phyloP scores from a whole-genome alignment of 1,139 yeast genomes.

The Debaryomycetaceae sp. region DNA sequence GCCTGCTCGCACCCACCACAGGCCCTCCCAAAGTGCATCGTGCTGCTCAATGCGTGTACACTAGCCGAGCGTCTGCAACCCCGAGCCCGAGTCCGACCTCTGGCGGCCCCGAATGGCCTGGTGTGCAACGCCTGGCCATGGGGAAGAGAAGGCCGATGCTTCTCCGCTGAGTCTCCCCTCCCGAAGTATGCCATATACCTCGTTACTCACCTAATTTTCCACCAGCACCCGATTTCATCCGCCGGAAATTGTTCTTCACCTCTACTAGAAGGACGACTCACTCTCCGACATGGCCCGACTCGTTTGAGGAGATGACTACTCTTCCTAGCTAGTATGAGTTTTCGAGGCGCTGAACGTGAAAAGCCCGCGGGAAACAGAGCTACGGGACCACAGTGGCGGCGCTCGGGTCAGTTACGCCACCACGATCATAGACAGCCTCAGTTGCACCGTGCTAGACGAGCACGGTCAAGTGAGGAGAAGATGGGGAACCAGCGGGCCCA shows the following conservation, averaged over 20 bases:
- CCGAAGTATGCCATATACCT: neutral
- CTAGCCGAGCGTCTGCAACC: neutral
- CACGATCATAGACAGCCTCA: too few species aligned
- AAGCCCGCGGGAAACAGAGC: neutral
- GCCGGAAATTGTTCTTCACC: neutral
- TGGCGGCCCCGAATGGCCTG: neutral
- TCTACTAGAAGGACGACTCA: neutral
- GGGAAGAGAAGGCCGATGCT: neutral
- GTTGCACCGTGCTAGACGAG: too few species aligned
- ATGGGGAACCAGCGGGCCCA: neutral
- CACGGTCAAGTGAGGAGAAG: neutral
- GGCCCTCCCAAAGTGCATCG: too few species aligned
- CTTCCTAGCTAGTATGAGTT: neutral
- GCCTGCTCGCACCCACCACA: too few species aligned
- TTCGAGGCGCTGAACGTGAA: neutral
- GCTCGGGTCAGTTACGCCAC: too few species aligned
- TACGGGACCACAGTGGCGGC: too few species aligned
- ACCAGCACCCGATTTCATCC: neutral
- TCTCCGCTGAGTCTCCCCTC: neutral
- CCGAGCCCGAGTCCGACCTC: neutral
- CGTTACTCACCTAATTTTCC: neutral
- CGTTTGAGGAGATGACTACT: constrained; percentile 2
- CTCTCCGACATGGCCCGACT: constrained; percentile 1
- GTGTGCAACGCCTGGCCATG: neutral
- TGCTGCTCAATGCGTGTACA: neutral